Conservation (phyloP, 768 basidiomycete species). For the Xerocomus potaroensis region DNA sequence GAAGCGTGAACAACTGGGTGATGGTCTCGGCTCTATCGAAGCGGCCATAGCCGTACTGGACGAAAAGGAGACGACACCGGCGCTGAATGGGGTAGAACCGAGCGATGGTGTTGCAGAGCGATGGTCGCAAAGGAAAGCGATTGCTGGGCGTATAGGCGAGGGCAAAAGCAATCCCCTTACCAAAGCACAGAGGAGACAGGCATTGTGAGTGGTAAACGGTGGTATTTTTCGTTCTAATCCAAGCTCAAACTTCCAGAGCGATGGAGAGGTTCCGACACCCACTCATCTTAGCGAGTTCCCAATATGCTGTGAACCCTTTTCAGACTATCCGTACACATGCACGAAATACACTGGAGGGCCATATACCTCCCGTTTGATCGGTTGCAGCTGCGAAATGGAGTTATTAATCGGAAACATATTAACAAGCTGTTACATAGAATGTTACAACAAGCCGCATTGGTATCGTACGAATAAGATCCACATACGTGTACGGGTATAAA, state of each 20-base stretch:
- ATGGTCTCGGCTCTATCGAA: conserved; percentile 48
- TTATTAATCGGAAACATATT: conserved; percentile 9
- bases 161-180: conserved; percentile 56
- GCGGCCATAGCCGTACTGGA: conserved; percentile 54
- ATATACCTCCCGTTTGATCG: conserved; percentile 19
- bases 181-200: conserved; percentile 59
- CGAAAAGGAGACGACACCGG: conserved; percentile 27
- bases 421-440: conserved; percentile 20
- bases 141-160: conserved; percentile 60
- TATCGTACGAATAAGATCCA: conserved; percentile 22
- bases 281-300: conserved; percentile 59
- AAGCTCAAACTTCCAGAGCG: conserved; percentile 39
- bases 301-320: conserved; percentile 68
- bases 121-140: conserved; percentile 20
- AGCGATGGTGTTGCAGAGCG: too few relatives aligned
- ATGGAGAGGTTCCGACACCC: conserved; percentile 67
- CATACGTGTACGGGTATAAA: conserved; percentile 11
- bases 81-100: too few relatives aligned
- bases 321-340: conserved; percentile 76
- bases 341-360: conserved; percentile 69
- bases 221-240: neutral
- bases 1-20: conserved; percentile 54
- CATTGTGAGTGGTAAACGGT: conserved; percentile 48
- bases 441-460: conserved; percentile 15
- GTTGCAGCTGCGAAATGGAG: neutral